Evolutionary conservation across 441 rosid genomes (phyloP).

Genomic region (Hura crepitans): DNA sequence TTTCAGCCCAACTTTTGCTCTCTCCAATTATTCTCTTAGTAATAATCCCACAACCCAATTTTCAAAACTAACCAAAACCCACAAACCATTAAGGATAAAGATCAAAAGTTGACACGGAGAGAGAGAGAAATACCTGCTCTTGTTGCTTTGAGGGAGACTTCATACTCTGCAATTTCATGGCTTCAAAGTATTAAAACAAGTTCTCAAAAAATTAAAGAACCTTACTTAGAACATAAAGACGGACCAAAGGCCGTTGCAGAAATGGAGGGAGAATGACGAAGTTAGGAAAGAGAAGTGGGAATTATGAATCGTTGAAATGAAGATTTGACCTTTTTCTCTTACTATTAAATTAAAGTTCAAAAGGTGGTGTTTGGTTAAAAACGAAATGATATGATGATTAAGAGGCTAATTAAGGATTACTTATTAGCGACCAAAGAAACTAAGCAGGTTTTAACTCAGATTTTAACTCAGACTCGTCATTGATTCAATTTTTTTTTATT

Average conservation of each 20-base stretch:
- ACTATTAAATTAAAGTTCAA: too few relatives aligned
- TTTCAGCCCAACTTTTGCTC: slow-evolving; percentile 60
- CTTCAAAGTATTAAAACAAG: background rate
- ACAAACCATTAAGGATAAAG: background rate
- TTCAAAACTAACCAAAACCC: slow-evolving; percentile 9
- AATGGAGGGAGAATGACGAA: background rate
- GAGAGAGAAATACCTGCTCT: slow-evolving; percentile 24
- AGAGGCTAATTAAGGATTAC: too few relatives aligned
- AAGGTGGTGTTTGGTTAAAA: too few relatives aligned
- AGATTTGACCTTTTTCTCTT: background rate
- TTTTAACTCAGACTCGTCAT: too few relatives aligned
- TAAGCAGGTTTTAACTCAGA: background rate
- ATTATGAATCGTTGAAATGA: background rate
- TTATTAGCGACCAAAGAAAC: background rate
- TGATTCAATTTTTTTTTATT: too few relatives aligned
- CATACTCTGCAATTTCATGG: slow-evolving; percentile 27
- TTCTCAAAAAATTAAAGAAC: background rate
- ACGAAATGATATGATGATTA: too few relatives aligned
- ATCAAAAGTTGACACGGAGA: background rate
- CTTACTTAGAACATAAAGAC: background rate
- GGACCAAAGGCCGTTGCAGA: background rate
- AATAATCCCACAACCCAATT: slow-evolving; percentile 7
- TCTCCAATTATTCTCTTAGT: slow-evolving; percentile 36
- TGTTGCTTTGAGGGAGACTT: slow-evolving; percentile 26
- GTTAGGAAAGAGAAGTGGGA: too few relatives aligned